Evolutionary conservation across 345 rosid genomes (phyloP).

Genomic region (Microcos paniculata): DNA sequence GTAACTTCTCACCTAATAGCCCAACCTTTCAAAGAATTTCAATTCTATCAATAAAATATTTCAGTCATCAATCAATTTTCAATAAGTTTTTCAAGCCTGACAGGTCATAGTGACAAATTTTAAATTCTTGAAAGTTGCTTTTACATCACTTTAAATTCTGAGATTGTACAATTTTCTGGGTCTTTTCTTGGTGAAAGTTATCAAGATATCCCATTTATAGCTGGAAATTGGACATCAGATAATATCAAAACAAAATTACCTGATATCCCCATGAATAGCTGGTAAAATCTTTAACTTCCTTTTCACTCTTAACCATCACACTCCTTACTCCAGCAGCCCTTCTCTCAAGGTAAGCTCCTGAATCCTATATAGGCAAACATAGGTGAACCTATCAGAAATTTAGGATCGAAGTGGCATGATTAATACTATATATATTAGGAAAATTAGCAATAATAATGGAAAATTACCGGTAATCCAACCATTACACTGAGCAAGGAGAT

Average conservation of each 20-base stretch:
- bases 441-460: neutral
- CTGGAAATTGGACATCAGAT: neutral
- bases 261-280: constrained; percentile 59
- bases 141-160: neutral
- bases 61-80: neutral
- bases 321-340: constrained; percentile 37
- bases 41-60: neutral
- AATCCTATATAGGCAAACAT: constrained; percentile 34
- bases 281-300: constrained; percentile 25
- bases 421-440: neutral
- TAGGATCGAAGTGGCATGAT: no score
- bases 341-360: constrained; percentile 55
- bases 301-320: constrained; percentile 22
- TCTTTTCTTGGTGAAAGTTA: neutral
- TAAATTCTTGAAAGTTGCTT: neutral
- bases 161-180: neutral
- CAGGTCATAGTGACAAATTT: neutral
- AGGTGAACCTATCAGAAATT: no score
- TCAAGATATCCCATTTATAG: neutral
- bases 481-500: constrained; percentile 77
- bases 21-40: constrained; percentile 40
- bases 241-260: constrained; percentile 28
- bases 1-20: constrained; percentile 45
- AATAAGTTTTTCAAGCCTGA: neutral
- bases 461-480: constrained; percentile 79